Conservation (phyloP, 495 filamentous ascomycete species). For the Lophiostoma macrostomum region DNA sequence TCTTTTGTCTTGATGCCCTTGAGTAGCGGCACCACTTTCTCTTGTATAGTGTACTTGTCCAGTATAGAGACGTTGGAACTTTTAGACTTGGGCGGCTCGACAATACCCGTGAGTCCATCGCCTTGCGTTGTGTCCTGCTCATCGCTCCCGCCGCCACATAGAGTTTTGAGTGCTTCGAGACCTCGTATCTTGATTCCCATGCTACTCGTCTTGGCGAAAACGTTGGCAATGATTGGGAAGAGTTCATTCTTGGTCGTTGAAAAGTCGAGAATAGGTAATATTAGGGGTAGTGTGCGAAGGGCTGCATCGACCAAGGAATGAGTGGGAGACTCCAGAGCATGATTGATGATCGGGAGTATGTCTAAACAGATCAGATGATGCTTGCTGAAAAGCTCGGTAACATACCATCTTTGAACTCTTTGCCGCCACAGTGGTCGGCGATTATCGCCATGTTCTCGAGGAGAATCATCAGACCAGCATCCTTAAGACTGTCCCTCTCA, state of each 20-base stretch:
- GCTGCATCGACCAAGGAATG: slow-evolving; percentile 84
- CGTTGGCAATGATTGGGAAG: slow-evolving; percentile 82
- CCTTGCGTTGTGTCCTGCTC: slow-evolving; percentile 43
- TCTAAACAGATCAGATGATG: slow-evolving; percentile 54
- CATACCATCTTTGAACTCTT: slow-evolving; percentile 90
- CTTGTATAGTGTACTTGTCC: slow-evolving; percentile 96
- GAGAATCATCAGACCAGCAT: slow-evolving; percentile 86
- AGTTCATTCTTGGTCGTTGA: slow-evolving; percentile 93
- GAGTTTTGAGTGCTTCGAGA: slow-evolving; percentile 80
- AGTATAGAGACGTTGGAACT: slow-evolving; percentile 64
- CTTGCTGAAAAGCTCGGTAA: slow-evolving; percentile 6
- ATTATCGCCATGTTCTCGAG: slow-evolving; percentile 76
- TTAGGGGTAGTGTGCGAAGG: slow-evolving; percentile 65
- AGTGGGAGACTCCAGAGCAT: slow-evolving; percentile 81
- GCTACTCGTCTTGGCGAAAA: slow-evolving; percentile 89
- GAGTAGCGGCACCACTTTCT: slow-evolving; percentile 87
- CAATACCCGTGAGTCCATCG: slow-evolving; percentile 70
- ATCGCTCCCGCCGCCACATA: slow-evolving; percentile 68
- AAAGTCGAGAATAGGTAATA: slow-evolving; percentile 85
- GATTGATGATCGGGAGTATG: slow-evolving; percentile 76
- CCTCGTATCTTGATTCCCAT: slow-evolving; percentile 90
- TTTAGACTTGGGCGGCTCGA: slow-evolving; percentile 49
- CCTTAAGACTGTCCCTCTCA: slow-evolving; percentile 77
- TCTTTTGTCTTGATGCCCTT: slow-evolving; percentile 96
- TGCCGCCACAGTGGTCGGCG: slow-evolving; percentile 75